phyloP scores from a whole-genome alignment of 306 rosid species.

The Rosa chinensis region DNA sequence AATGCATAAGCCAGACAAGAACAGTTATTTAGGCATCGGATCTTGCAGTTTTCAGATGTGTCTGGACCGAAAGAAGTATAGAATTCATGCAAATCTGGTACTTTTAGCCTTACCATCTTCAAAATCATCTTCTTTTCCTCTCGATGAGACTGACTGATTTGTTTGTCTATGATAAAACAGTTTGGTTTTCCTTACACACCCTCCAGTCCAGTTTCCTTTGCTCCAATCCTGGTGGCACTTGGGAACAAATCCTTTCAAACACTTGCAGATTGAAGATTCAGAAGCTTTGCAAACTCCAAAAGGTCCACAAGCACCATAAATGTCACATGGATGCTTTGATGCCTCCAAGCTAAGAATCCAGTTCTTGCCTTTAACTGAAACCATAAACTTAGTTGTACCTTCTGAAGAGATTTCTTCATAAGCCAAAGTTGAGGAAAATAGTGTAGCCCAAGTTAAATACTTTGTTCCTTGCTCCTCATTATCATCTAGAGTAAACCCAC shows the following conservation, averaged over 20 bases:
- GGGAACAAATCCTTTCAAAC: conserved; percentile 8
- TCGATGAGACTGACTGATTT: background rate
- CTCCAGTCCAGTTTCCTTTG: conserved; percentile 17
- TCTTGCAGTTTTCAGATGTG: conserved; percentile 2
- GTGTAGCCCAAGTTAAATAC: conserved; percentile 1
- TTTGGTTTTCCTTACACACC: conserved; percentile 13
- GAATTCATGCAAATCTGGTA: conserved; percentile 24
- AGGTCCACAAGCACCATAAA: conserved; percentile 18
- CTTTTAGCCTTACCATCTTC: background rate
- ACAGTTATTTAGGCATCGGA: conserved; percentile 33
- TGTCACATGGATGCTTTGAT: background rate
- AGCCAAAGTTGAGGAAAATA: background rate
- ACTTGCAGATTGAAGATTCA: background rate
- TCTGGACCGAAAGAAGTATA: background rate
- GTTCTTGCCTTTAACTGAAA: background rate
- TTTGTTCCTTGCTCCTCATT: conserved; percentile 28
- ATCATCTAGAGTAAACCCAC: conserved; percentile 26
- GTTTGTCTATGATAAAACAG: background rate
- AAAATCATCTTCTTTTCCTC: background rate
- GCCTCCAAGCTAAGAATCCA: background rate
- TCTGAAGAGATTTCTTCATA: conserved; percentile 17
- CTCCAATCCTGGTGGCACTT: background rate
- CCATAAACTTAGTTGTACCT: background rate
- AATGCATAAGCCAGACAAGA: conserved; percentile 32
- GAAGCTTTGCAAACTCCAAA: conserved; percentile 17